These are phyloP conservation scores for Metschnikowia shivogae DNA, from an alignment of 805 yeast species.

Conservation along the genomic window DNA sequence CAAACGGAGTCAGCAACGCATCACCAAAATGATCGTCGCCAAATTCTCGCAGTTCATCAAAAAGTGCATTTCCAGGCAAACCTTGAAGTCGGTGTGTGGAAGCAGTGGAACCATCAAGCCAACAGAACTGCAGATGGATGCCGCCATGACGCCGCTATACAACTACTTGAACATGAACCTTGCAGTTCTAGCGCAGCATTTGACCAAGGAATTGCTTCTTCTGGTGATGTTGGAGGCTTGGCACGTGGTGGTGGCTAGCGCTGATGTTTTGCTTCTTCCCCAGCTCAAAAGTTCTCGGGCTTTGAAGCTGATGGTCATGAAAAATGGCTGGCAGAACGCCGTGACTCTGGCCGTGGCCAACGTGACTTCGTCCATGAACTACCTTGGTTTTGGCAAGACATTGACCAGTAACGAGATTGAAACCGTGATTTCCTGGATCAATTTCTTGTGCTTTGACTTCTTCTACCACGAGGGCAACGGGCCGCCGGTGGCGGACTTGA, in stretches of 20 bases:
- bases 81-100: slow-evolving; percentile 56
- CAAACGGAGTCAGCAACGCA: slow-evolving; percentile 59
- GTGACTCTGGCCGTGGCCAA: slow-evolving; percentile 48
- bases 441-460: slow-evolving; percentile 61
- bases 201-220: slow-evolving; percentile 52
- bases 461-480: slow-evolving; percentile 82
- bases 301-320: slow-evolving; percentile 24
- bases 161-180: slow-evolving; percentile 70
- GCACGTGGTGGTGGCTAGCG: slow-evolving; percentile 63
- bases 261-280: slow-evolving; percentile 74
- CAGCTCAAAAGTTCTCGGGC: slow-evolving; percentile 49
- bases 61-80: slow-evolving; percentile 52
- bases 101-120: slow-evolving; percentile 42
- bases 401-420: slow-evolving; percentile 60
- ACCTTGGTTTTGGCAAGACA: slow-evolving; percentile 51
- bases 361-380: slow-evolving; percentile 39
- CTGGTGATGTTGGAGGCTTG: slow-evolving; percentile 77
- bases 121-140: slow-evolving; percentile 48
- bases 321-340: slow-evolving; percentile 40
- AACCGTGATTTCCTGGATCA: slow-evolving; percentile 67
- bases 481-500: slow-evolving; percentile 62
- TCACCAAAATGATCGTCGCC: slow-evolving; percentile 65
- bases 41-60: slow-evolving; percentile 65
- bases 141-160: slow-evolving; percentile 68
- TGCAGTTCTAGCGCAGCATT: slow-evolving; percentile 53